Evolutionary conservation across 192 early-diverging fungal genomes (phyloP), one percentile per base, ranked within the genome.

Genomic region (Backusella macrospora): DNA sequence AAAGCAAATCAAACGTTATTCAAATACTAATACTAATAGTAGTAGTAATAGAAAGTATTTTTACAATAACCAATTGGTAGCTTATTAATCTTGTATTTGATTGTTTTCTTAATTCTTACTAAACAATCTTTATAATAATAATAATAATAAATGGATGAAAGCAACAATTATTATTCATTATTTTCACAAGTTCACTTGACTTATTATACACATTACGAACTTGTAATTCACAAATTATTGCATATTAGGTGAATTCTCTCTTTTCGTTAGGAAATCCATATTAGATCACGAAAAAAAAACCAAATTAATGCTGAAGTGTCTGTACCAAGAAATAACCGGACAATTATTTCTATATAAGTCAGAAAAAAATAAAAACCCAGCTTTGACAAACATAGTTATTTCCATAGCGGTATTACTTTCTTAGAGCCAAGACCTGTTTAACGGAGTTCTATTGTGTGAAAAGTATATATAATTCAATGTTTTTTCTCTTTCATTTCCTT

Each of bases 261-360:
- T 21, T 52, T 23, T 16, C n/a, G 10, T 52, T 6, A 2, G n/a
- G 9, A 18, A 6, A 8, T 52, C 8, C n/a, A 18, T 18, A 21
- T 8, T 5, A 59, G 52, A 59, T 59, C 52, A 59, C 29, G 29
- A 59, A 59, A 26, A 59, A 10, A 12, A 26, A 26, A 9, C 26
- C 18, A 23, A n/a, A n/a, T n/a, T n/a, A n/a, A 7, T 21, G 16
- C 5, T 52, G n/a, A 10, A 34, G 29, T 52, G 3, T 9, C n/a
- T 16, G 49, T 59, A 59, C 52, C 52, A 59, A 59, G 52, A 59
- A 59, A 59, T n/a, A 10, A n/a, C 49, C 49, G 49, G 49, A 55
- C 49, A 55, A 55, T 55, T 55, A 10, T 55, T 55, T 55, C 49
- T 55, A 55, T 55, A 21, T 55, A 23, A 55, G 49, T 55, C 18